Percentiles rank a stretch among this genome's conserved stretches.
Evolutionary conservation across 257 asterid species (phyloP).

Genomic region (Cordia subcordata): DNA sequence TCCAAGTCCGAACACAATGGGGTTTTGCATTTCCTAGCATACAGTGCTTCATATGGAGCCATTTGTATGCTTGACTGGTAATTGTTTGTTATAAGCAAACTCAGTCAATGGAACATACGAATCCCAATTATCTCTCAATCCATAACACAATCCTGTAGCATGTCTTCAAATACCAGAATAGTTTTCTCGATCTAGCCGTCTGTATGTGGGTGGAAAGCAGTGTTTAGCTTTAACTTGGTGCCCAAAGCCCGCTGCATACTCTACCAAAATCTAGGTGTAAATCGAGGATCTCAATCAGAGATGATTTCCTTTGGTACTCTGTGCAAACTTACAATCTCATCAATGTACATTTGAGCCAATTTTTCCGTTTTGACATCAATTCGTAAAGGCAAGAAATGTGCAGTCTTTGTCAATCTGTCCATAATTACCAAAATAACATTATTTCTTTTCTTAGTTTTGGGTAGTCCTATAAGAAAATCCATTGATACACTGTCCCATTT

Average conservation of each 20-base stretch:
- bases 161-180: background rate
- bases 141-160: background rate
- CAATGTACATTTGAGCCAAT: background rate
- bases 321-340: no score
- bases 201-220: background rate
- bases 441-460: no score
- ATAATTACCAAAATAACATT: no score
- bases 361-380: background rate
- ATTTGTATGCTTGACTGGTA: background rate
- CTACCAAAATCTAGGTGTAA: no score
- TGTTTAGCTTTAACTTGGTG: background rate
- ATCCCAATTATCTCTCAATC: background rate
- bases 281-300: no score
- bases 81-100: background rate
- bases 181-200: background rate
- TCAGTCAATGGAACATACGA: background rate
- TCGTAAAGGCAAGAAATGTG: background rate
- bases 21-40: background rate
- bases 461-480: no score
- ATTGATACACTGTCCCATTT: no score
- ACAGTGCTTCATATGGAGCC: background rate
- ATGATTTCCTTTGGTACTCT: no score
- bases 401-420: background rate
- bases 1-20: background rate
- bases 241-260: no score